These are phyloP conservation scores for Paulownia fortunei DNA, from an alignment of 257 asterid species.

Conservation along the genomic window DNA sequence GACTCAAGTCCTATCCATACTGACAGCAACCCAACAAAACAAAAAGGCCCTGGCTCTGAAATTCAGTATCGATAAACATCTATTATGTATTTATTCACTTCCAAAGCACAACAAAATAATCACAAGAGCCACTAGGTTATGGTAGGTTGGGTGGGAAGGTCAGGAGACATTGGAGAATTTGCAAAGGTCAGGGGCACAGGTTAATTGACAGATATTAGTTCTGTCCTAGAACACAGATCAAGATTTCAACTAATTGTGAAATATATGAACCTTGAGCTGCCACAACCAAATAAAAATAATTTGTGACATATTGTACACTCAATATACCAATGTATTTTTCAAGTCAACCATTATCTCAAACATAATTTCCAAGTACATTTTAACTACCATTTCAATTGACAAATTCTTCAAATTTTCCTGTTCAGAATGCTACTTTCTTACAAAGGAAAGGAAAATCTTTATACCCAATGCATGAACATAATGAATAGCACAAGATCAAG, in stretches of 20 bases:
- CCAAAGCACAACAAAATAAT: neutral
- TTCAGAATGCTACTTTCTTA: neutral
- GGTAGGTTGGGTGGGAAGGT: too few relatives aligned
- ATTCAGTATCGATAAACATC: neutral
- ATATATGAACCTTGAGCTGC: too few relatives aligned
- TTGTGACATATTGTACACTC: neutral
- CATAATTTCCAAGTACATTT: neutral
- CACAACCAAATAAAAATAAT: too few relatives aligned
- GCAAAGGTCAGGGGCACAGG: too few relatives aligned
- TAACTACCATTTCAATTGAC: neutral
- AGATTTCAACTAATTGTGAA: too few relatives aligned
- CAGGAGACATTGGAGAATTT: too few relatives aligned
- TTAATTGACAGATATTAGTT: too few relatives aligned
- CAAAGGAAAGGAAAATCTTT: neutral
- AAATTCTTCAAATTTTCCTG: neutral
- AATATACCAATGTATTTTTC: neutral
- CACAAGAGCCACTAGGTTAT: conserved; percentile 5
- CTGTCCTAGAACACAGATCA: too few relatives aligned
- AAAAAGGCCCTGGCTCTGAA: neutral
- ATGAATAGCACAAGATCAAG: neutral
- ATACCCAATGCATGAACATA: neutral
- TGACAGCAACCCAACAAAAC: neutral
- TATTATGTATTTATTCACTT: neutral
- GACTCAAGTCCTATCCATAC: neutral
- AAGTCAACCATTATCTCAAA: neutral